phyloP scores from a whole-genome alignment of 2,329 filamentous ascomycete species.

The Colletotrichum navitas region DNA sequence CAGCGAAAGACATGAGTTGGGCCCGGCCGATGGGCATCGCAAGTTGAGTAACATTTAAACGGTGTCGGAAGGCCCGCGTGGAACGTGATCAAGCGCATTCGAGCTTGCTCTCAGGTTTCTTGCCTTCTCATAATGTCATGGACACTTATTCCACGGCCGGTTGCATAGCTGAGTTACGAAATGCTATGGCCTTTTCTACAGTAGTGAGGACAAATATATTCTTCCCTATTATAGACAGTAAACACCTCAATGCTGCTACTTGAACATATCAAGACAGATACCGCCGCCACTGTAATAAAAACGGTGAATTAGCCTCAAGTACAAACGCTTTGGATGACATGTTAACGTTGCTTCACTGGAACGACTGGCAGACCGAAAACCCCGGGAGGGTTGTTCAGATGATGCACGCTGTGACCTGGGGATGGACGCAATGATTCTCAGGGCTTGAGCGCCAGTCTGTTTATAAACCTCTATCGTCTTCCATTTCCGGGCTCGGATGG shows the following conservation, averaged over 20 bases:
- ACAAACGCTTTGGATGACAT: not conserved
- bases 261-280: not conserved
- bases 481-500: not conserved
- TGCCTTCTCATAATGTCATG: not conserved
- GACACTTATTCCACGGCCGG: not conserved
- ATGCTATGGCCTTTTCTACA: not conserved
- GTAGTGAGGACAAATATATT: not conserved
- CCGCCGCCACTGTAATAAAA: not conserved
- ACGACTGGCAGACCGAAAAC: not conserved
- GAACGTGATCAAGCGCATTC: not conserved
- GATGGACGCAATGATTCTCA: not conserved
- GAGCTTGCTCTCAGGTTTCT: not conserved
- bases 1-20: too few relatives aligned
- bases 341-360: not conserved
- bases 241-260: not conserved
- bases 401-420: constrained; percentile 11
- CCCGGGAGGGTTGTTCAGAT: not conserved
- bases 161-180: not conserved
- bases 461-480: not conserved
- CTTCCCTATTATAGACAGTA: too few relatives aligned
- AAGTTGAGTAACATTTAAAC: not conserved
- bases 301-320: not conserved
- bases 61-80: not conserved
- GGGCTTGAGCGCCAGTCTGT: not conserved
- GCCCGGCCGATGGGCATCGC: not conserved